Evolutionary conservation across 2,329 filamentous ascomycete genomes (phyloP).

Genomic region (Dendryphion nanum): DNA sequence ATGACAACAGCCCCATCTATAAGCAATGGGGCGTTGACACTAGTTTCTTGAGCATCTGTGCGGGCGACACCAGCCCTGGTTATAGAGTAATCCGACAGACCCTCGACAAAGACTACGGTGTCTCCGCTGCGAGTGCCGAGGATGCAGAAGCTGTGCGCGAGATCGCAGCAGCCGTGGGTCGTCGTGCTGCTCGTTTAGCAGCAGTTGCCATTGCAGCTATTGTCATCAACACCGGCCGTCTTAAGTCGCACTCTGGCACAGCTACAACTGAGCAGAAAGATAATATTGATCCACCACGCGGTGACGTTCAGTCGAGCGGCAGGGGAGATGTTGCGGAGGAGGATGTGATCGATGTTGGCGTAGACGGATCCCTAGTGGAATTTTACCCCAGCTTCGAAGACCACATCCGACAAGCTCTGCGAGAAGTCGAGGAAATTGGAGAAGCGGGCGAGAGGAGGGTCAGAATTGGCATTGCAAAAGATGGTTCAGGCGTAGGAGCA

Average conservation of each 20-base stretch:
- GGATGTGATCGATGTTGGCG: conserved; percentile 83
- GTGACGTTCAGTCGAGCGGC: conserved; percentile 13
- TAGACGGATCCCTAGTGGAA: conserved; percentile 91
- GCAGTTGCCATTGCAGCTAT: conserved; percentile 86
- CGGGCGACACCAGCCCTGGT: conserved; percentile 72
- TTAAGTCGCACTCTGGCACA: conserved; percentile 43
- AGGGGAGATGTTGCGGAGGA: conserved; percentile 46
- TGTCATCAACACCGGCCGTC: conserved; percentile 74
- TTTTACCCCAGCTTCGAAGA: conserved; percentile 92
- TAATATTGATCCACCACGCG: conserved; percentile 30
- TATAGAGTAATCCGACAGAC: conserved; percentile 73
- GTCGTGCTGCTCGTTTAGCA: conserved; percentile 81
- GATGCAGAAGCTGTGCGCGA: conserved; percentile 87
- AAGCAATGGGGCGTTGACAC: conserved; percentile 89
- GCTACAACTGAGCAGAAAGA: conserved; percentile 41
- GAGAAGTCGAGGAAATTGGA: conserved; percentile 75
- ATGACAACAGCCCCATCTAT: conserved; percentile 62
- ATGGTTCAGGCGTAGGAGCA: conserved; percentile 92
- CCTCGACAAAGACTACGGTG: conserved; percentile 71
- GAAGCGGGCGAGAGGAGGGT: conserved; percentile 77
- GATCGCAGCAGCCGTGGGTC: conserved; percentile 79
- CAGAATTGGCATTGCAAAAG: conserved; percentile 93
- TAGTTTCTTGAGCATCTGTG: conserved; percentile 81
- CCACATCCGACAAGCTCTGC: conserved; percentile 80
- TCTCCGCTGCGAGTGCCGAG: conserved; percentile 74